A percentile compares a stretch with the other conserved stretches of the same genome.
Conservation (phyloP, 345 rosid genomes). For the Eucalyptus camaldulensis region DNA sequence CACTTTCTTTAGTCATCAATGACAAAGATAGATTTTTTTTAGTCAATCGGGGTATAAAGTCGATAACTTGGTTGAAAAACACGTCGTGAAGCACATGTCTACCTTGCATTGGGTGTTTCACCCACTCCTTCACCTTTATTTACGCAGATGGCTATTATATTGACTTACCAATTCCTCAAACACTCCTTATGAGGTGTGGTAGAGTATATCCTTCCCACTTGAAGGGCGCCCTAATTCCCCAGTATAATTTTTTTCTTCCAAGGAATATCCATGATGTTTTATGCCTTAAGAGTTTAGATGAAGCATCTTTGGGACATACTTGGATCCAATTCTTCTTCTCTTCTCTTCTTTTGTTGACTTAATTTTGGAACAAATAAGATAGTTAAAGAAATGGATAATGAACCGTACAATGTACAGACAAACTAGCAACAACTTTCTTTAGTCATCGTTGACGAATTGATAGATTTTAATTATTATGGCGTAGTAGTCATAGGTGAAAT, state of each 20-base stretch:
- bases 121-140: too few relatives aligned
- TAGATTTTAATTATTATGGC: neutral
- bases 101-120: too few relatives aligned
- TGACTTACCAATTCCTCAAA: fast-evolving
- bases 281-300: too few relatives aligned
- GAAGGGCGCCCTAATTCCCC: too few relatives aligned
- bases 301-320: too few relatives aligned
- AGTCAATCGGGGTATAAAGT: too few relatives aligned
- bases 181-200: too few relatives aligned
- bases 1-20: neutral
- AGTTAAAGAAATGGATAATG: neutral
- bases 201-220: too few relatives aligned
- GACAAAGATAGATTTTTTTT: neutral
- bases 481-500: neutral
- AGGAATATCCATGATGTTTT: too few relatives aligned
- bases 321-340: too few relatives aligned
- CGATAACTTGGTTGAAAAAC: too few relatives aligned
- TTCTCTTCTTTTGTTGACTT: neutral
- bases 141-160: fast-evolving
- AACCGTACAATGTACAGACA: neutral
- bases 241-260: too few relatives aligned
- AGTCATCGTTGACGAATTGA: neutral
- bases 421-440: neutral
- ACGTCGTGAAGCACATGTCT: fast-evolving
- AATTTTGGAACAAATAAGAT: neutral